phyloP scores from a whole-genome alignment of 768 basidiomycete genomes.

The Mycena galericulata region DNA sequence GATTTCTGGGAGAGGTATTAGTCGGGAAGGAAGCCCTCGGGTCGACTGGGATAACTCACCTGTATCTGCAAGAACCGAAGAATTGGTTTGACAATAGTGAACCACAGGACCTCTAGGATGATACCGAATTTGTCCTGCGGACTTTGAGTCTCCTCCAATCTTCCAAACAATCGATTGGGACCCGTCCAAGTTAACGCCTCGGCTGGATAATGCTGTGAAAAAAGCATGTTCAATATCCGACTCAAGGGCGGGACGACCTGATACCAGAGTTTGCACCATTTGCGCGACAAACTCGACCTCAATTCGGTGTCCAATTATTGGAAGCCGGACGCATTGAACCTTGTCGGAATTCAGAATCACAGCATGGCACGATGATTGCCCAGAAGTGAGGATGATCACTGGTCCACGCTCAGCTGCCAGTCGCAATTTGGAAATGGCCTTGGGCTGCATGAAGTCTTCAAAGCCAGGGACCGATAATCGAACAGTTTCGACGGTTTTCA shows the following conservation, averaged over 20 bases:
- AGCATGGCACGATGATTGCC: conserved; percentile 32
- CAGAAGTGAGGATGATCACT: conserved; percentile 37
- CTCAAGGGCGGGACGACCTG: too few relatives aligned
- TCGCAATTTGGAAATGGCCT: conserved; percentile 25
- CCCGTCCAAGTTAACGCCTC: neutral
- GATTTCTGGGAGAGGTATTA: conserved; percentile 10
- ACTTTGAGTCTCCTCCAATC: neutral
- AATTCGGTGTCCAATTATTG: neutral
- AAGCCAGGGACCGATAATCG: conserved; percentile 31
- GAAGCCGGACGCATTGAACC: conserved; percentile 25
- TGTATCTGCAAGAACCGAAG: neutral
- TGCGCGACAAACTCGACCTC: neutral
- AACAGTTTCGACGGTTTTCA: conserved; percentile 24
- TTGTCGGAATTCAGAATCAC: conserved; percentile 20
- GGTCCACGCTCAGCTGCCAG: conserved; percentile 33
- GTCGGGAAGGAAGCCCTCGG: neutral
- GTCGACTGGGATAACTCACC: neutral
- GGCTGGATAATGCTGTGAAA: neutral
- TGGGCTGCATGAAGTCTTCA: conserved; percentile 34
- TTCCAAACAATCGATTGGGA: neutral
- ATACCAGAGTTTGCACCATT: conserved; percentile 3
- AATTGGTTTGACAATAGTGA: neutral
- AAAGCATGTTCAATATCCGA: neutral
- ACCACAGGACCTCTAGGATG: neutral
- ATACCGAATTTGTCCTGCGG: neutral